A percentile compares a stretch with the other conserved stretches of the same genome.
phyloP scores from a whole-genome alignment of 192 early-diverging fungal species.

The Rhizoclosmatium globosum region DNA sequence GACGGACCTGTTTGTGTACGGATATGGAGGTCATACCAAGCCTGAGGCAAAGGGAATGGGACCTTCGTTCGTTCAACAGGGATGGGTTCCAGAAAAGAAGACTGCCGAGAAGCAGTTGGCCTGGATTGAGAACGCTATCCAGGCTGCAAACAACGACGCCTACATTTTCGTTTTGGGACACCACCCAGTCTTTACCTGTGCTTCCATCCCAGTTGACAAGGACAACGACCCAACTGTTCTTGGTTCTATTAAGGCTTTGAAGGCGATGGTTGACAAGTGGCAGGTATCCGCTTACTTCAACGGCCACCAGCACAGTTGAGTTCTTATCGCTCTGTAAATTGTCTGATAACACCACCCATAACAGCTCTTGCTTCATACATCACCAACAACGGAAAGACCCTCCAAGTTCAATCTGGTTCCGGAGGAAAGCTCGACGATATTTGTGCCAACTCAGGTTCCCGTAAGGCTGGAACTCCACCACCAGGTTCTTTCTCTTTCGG shows the following conservation, averaged over 20 bases:
- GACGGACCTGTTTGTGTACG: conserved; percentile 22
- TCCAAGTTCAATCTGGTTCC: conserved; percentile 32
- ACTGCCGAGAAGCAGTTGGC: conserved; percentile 37
- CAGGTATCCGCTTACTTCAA: conserved; percentile 19
- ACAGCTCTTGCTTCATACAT: conserved; percentile 6
- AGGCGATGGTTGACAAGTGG: conserved; percentile 19
- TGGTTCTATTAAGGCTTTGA: not conserved
- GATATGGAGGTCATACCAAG: conserved; percentile 14
- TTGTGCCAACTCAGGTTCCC: not conserved
- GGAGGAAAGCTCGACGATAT: conserved; percentile 28
- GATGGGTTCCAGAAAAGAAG: conserved; percentile 22
- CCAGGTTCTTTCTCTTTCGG: not conserved
- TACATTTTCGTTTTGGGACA: conserved; percentile 33
- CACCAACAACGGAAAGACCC: conserved; percentile 19
- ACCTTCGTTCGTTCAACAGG: conserved; percentile 21
- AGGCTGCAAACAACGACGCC: conserved; percentile 15
- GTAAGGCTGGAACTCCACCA: not conserved
- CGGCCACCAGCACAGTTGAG: conserved; percentile 26
- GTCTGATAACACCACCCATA: no score
- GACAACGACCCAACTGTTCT: not conserved
- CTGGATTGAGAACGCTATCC: conserved; percentile 20
- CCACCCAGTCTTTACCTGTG: conserved; percentile 31
- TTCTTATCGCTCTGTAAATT: not conserved
- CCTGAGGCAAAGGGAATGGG: conserved; percentile 8
- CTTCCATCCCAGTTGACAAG: not conserved